A percentile compares a stretch with the other conserved stretches of the same genome.
phyloP scores from a whole-genome alignment of 192 early-diverging fungal species.

The Coemansia asiatica region DNA sequence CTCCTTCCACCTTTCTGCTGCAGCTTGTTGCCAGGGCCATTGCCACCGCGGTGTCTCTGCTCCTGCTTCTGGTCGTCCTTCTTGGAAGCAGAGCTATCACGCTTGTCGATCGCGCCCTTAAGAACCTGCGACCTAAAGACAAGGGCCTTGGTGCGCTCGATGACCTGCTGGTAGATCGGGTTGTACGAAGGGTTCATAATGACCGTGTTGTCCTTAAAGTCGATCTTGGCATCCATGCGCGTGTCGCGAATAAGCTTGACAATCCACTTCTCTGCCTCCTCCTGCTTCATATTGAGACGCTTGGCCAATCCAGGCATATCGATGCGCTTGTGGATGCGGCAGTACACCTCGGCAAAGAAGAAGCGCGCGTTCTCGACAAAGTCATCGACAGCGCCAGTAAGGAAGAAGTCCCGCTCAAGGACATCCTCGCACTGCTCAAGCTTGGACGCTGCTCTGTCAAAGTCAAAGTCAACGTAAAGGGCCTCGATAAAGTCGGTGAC shows the following conservation, averaged over 20 bases:
- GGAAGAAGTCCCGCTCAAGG: constrained; percentile 87
- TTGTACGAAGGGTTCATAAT: constrained; percentile 86
- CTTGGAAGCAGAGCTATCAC: constrained; percentile 45
- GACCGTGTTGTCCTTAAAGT: constrained; percentile 91
- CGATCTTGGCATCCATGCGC: constrained; percentile 96
- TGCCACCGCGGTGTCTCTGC: constrained; percentile 18
- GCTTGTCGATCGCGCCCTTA: constrained; percentile 87
- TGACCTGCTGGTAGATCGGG: constrained; percentile 92
- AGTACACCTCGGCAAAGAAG: constrained; percentile 96
- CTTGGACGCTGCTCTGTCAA: constrained; percentile 85
- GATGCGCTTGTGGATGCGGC: constrained; percentile 95
- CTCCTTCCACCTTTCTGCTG: constrained; percentile 36
- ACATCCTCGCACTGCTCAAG: constrained; percentile 86
- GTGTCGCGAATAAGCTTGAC: constrained; percentile 95
- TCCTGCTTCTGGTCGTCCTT: constrained; percentile 41
- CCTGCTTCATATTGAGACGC: constrained; percentile 81
- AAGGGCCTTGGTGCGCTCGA: constrained; percentile 89
- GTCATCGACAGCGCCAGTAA: constrained; percentile 82
- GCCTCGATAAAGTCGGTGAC: constrained; percentile 92
- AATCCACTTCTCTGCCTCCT: constrained; percentile 97
- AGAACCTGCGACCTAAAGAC: constrained; percentile 89
- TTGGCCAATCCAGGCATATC: constrained; percentile 83
- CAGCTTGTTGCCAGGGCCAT: constrained; percentile 18
- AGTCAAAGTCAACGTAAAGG: constrained; percentile 93
- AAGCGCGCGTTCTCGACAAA: constrained; percentile 93